These are phyloP conservation scores for Umbellularia californica DNA, from an alignment of 164 flowering plant genomes.

Conservation along the genomic window DNA sequence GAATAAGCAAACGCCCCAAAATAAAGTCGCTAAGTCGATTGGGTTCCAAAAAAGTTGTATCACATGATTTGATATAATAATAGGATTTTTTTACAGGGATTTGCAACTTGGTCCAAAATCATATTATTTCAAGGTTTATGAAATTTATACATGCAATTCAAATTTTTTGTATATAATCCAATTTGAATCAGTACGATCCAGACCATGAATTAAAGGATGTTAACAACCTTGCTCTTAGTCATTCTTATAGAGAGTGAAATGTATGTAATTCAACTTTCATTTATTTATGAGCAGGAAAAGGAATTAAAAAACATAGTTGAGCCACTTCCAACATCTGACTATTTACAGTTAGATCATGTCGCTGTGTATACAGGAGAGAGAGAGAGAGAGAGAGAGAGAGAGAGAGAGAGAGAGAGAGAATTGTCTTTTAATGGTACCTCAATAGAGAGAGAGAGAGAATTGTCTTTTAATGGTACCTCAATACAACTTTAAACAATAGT, in stretches of 20 bases:
- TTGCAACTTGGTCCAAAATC: too few relatives aligned
- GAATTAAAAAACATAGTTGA: neutral
- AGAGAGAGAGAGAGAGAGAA: neutral
- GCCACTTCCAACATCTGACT: constrained; percentile 7
- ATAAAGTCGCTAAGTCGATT: too few relatives aligned
- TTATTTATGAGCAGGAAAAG: neutral
- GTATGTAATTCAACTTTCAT: neutral
- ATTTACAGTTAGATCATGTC: constrained; percentile 18
- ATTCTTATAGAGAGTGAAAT: neutral
- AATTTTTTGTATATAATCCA: too few relatives aligned
- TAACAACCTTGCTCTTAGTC: neutral
- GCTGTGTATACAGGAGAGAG: neutral
- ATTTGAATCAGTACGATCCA: too few relatives aligned
- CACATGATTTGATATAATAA: too few relatives aligned
- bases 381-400: neutral
- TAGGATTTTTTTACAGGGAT: too few relatives aligned
- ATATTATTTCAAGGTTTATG: too few relatives aligned
- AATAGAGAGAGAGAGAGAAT: neutral
- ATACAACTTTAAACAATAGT: constrained; percentile 37
- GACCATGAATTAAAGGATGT: too few relatives aligned
- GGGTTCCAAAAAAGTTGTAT: too few relatives aligned
- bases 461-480: neutral
- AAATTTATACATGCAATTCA: too few relatives aligned
- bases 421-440: neutral
- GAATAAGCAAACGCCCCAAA: too few relatives aligned